Evolutionary conservation across 768 basidiomycete genomes (phyloP), one percentile per base, ranked within the genome.

Genomic region (Fomitopsis serialis): DNA sequence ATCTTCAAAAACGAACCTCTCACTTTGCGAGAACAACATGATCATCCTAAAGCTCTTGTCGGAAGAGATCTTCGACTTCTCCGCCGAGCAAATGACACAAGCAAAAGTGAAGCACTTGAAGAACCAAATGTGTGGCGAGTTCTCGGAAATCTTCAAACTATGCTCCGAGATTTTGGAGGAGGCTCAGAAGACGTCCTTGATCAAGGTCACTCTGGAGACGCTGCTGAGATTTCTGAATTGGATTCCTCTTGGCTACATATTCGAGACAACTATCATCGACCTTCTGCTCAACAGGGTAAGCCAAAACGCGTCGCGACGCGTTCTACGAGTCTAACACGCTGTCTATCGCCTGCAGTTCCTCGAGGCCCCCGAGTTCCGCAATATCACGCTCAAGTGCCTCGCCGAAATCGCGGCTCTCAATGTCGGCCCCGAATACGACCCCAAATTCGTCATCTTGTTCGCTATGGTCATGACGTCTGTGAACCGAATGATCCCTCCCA

Each of bases 1-100:
- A 61, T 97, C 96, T 8, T 98, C 96, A 42, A 96, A 96, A 71
- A 92, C 92, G 42, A 98, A 94, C 67, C 82, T 98, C 37, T 86
- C 91, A 2, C 81, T 98, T 27, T 98, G 97, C 79, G 97, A 99
- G 74, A 99, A 99, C 79, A 99, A 99, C 74, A 99, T 99, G 97
- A 82, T 93, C 69, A 98, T 99, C 67, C 79, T 98, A 61, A 91
- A 92, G 65, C 79, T 99, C 12, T 79, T 98, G n/a, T 96, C 93
- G 0, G 97, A 99, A 66, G 97, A 99, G 70, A 92, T 99, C 54
- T 99, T 99, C 65, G 97, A 99, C 70, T 99, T 88, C 71, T 97
- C 94, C 3, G 93, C 97, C 2, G 97, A 99, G 62, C 92, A 96
- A 70, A 89, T 99, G 93, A 98, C 95, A 0, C 94, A 97, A 70